phyloP scores from a whole-genome alignment of 805 yeast species.

The Alloascoidea hylecoeti region DNA sequence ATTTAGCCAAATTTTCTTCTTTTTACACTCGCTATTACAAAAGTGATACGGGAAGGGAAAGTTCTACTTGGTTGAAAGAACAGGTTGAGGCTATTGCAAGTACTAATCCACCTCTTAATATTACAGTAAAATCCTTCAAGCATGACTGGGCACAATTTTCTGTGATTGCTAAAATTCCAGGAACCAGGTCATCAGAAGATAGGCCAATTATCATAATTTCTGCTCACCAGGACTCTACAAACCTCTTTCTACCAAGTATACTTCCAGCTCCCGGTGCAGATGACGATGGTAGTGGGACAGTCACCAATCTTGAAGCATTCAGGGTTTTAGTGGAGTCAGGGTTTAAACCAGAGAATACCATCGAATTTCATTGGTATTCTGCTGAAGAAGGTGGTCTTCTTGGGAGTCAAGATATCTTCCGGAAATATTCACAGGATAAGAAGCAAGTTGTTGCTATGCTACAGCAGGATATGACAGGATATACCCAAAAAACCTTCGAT shows the following conservation, averaged over 20 bases:
- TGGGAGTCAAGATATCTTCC: conserved; percentile 74
- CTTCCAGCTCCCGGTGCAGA: conserved; percentile 89
- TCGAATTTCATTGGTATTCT: conserved; percentile 89
- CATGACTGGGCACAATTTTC: conserved; percentile 78
- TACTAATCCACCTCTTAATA: conserved; percentile 16
- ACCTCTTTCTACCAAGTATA: conserved; percentile 52
- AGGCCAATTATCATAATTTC: conserved; percentile 56
- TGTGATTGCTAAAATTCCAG: conserved; percentile 50
- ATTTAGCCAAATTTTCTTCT: conserved; percentile 48
- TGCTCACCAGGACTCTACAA: conserved; percentile 80
- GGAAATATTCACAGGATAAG: conserved; percentile 29
- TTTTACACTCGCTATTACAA: conserved; percentile 71
- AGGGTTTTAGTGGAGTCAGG: conserved; percentile 36
- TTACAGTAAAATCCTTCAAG: conserved; percentile 32
- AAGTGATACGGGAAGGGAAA: conserved; percentile 51
- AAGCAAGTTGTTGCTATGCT: conserved; percentile 64
- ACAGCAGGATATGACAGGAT: conserved; percentile 94
- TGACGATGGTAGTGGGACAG: conserved; percentile 85
- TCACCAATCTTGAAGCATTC: conserved; percentile 63
- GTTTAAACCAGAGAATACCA: conserved; percentile 48
- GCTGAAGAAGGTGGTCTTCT: conserved; percentile 90
- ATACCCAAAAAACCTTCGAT: conserved; percentile 33
- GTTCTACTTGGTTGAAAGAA: conserved; percentile 56
- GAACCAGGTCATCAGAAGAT: conserved; percentile 26
- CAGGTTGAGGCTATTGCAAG: conserved; percentile 20